Evolutionary conservation across 164 flowering plant genomes (phyloP), one percentile per base, ranked within the genome.

Genomic region (Aristolochia fimbriata): DNA sequence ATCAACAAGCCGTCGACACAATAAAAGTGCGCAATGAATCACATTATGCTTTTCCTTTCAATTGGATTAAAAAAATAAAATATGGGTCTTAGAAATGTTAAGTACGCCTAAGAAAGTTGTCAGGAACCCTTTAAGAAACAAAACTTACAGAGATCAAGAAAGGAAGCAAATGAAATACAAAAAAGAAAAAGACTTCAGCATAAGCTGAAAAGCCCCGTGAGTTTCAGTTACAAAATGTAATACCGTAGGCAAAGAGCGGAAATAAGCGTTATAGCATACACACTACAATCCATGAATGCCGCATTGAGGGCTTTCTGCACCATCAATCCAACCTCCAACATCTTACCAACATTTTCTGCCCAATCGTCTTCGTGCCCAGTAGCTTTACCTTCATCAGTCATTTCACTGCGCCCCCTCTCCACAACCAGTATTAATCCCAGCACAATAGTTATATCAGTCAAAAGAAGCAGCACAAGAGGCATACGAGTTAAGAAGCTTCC

Each of bases 231-330:
- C 43, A 37, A 10, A 37, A 37, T 23, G 15, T 52, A 52, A 22
- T 23, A 27, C 27, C 17, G 30, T 2, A 52, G 17, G 56, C 30
- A 52, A 11, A 52, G 17, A 52, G 10, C 13, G 3, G 56, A 52
- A 22, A 52, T 52, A 9, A 52, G 56, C 13, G 23, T 17, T 4
- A 23, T 27, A 15, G 30, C 30, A 52, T 52, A 52, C 5, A 52
- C 56, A 52, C 56, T 52, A 20, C 27, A 52, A 23, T 52, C 56
- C 30, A 23, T 52, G 56, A 52, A 52, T 8, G 56, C 56, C 8
- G 56, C 30, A 52, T 52, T 52, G 15, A 22, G 23, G 30, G 56
- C 56, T 52, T 52, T 52, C 56, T 52, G 56, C 56, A 52, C 27
- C 23, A 52, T 24, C 56, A 52, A 22, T 22, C 30, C 56, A 52